Conservation (phyloP, 2,329 filamentous ascomycete genomes). For the Aureobasidium sp. region DNA sequence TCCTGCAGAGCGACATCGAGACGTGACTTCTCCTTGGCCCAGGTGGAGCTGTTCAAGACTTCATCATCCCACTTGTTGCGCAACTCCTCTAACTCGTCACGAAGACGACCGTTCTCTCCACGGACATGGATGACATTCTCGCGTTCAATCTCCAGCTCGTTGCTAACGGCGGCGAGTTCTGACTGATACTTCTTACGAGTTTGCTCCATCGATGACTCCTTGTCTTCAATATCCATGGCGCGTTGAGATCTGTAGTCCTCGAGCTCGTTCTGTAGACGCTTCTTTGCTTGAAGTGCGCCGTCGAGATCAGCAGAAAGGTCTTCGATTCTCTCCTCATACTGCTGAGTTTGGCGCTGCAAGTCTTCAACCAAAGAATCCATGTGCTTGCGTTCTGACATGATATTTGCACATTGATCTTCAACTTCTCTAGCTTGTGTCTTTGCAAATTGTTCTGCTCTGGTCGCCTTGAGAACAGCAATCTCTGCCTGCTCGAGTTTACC, state of each 20-base stretch:
- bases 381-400: constrained; percentile 87
- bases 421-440: constrained; percentile 83
- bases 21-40: constrained; percentile 95
- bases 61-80: constrained; percentile 98
- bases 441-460: constrained; percentile 86
- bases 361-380: constrained; percentile 85
- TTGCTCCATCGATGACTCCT: constrained; percentile 91
- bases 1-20: constrained; percentile 85
- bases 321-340: constrained; percentile 83
- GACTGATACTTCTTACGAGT: constrained; percentile 95
- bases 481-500: constrained; percentile 95
- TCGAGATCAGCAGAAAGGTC: constrained; percentile 87
- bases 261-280: constrained; percentile 89
- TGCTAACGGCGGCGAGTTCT: constrained; percentile 81
- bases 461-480: constrained; percentile 87
- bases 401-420: constrained; percentile 80
- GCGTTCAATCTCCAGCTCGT: constrained; percentile 87
- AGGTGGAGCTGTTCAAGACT: constrained; percentile 92
- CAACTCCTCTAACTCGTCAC: constrained; percentile 93
- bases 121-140: constrained; percentile 81
- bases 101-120: constrained; percentile 75
- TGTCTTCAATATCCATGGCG: constrained; percentile 94
- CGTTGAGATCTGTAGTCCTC: constrained; percentile 95
- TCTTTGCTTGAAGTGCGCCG: constrained; percentile 79
- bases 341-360: constrained; percentile 79